Percentiles rank a stretch among this genome's conserved stretches.
These are phyloP conservation scores for Phytophthora foliorum DNA, from an alignment of 352 stramenopile genomes.

Conservation along the genomic window DNA sequence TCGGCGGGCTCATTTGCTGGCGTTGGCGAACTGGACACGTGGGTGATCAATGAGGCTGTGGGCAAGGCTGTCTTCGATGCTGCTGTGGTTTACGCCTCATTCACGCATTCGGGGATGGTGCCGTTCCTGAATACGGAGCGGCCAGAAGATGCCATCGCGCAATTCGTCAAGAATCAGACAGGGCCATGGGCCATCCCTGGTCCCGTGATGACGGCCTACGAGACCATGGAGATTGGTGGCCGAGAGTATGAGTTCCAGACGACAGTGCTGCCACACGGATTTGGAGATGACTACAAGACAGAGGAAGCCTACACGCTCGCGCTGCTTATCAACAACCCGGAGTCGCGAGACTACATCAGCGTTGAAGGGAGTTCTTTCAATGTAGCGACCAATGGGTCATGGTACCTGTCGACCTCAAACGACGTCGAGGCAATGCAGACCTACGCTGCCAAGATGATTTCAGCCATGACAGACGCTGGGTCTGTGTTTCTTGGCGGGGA, in stretches of 20 bases:
- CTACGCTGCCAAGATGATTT: constrained; percentile 46
- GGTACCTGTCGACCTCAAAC: constrained; percentile 47
- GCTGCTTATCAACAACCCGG: constrained; percentile 56
- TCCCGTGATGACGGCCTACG: constrained; percentile 57
- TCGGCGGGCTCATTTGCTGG: constrained; percentile 27
- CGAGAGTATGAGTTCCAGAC: constrained; percentile 53
- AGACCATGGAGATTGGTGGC: constrained; percentile 42
- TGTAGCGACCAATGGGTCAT: constrained; percentile 34
- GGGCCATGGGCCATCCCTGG: constrained; percentile 45
- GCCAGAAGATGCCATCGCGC: constrained; percentile 41
- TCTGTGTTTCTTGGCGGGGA: constrained; percentile 34
- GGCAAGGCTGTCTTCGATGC: constrained; percentile 54
- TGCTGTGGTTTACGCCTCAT: constrained; percentile 43
- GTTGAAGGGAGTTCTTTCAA: constrained; percentile 38
- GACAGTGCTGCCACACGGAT: constrained; percentile 46
- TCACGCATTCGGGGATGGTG: constrained; percentile 43
- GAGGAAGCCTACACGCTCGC: constrained; percentile 41
- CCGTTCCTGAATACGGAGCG: constrained; percentile 42
- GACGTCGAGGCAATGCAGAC: constrained; percentile 45
- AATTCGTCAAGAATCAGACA: constrained; percentile 47
- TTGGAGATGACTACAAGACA: constrained; percentile 35
- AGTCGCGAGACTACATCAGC: constrained; percentile 43
- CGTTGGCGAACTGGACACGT: constrained; percentile 25
- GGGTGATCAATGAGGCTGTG: constrained; percentile 56
- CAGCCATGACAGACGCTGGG: constrained; percentile 34